These are phyloP conservation scores for Pythium myriotylum DNA, from an alignment of 352 stramenopile species.

Conservation along the genomic window DNA sequence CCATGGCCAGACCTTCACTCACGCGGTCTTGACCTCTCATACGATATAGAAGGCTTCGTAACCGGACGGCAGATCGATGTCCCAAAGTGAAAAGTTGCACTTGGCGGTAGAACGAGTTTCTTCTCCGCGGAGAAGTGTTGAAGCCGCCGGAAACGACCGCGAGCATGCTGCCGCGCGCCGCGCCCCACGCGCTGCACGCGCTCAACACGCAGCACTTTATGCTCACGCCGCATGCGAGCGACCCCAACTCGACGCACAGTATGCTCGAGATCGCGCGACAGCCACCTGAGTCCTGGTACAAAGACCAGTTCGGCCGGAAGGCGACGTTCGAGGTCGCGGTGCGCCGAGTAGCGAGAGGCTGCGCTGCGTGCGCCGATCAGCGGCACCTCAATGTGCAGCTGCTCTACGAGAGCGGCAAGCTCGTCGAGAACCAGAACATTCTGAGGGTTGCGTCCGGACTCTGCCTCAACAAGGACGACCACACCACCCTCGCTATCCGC, in stretches of 20 bases:
- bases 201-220: constrained; percentile 11
- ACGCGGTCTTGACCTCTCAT: constrained; percentile 8
- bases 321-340: constrained; percentile 67
- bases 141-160: constrained; percentile 3
- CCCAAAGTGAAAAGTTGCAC: constrained; percentile 27
- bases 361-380: constrained; percentile 49
- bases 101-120: constrained; percentile 26
- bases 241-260: constrained; percentile 24
- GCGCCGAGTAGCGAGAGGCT: constrained; percentile 33
- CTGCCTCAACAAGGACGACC: constrained; percentile 58
- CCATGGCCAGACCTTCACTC: constrained; percentile 24
- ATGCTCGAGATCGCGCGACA: constrained; percentile 59
- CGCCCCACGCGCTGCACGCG: constrained; percentile 16
- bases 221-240: constrained; percentile 9
- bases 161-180: constrained; percentile 19
- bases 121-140: not conserved
- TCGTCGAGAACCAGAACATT: constrained; percentile 79
- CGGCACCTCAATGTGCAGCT: constrained; percentile 61
- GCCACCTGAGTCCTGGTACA: constrained; percentile 72
- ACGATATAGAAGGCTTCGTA: constrained; percentile 6
- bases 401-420: constrained; percentile 76
- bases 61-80: constrained; percentile 17
- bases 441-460: constrained; percentile 59
- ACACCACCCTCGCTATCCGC: constrained; percentile 57
- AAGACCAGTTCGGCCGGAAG: constrained; percentile 79